Evolutionary conservation across 768 basidiomycete genomes (phyloP).

Genomic region (Rhodocollybia butyracea): DNA sequence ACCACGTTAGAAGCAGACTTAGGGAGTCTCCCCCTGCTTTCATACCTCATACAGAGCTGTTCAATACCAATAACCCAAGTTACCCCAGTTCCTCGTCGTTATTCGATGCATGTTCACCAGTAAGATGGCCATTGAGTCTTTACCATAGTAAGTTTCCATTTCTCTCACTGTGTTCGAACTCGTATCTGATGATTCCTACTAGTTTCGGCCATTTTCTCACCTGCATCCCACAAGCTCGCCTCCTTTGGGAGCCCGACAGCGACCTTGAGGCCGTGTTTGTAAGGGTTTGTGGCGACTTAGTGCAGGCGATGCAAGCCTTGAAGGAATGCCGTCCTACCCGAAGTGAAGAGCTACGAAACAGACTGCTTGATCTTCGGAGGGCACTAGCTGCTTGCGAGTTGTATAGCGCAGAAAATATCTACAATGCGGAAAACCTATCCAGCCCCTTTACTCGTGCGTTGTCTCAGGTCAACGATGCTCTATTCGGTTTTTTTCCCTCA

Average conservation of each 20-base stretch:
- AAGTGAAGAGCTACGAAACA: constrained; percentile 4
- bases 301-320: constrained; percentile 15
- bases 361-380: constrained; percentile 3
- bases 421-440: too few relatives aligned
- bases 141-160: constrained; percentile 9
- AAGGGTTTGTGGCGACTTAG: constrained; percentile 11
- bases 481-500: not conserved
- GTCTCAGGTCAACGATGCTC: constrained; percentile 11
- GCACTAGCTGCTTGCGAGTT: constrained; percentile 8
- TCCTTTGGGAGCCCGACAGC: constrained; percentile 7
- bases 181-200: not conserved
- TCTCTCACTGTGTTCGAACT: not conserved
- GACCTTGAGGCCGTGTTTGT: constrained; percentile 1
- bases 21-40: constrained; percentile 8
- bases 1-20: constrained; percentile 12
- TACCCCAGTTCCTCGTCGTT: constrained; percentile 6
- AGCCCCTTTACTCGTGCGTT: constrained; percentile 11
- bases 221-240: constrained; percentile 6
- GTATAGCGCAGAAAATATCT: constrained; percentile 8
- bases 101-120: constrained; percentile 14
- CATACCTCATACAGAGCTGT: constrained; percentile 8
- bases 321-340: constrained; percentile 10
- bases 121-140: constrained; percentile 10
- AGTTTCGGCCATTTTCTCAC: constrained; percentile 12
- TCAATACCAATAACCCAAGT: not conserved